Conservation (phyloP, 306 rosid species). For the Ochetophila trinervis region DNA sequence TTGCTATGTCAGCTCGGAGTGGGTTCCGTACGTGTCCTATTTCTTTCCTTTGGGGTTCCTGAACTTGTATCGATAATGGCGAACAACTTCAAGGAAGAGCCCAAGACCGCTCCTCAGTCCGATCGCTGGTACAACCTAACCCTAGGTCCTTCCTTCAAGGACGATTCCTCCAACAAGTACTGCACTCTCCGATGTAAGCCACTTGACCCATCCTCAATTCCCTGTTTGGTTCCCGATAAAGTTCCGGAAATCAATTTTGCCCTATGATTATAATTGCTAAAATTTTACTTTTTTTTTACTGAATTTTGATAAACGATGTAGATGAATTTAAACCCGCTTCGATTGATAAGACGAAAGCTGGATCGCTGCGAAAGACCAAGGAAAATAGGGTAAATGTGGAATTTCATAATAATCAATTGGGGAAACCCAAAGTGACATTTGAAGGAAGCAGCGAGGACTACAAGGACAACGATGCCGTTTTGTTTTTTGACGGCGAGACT, state of each 20-base stretch:
- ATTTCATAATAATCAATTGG: conserved; percentile 81
- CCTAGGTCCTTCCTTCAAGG: conserved; percentile 80
- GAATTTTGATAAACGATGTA: conserved; percentile 19
- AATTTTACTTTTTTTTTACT: conserved; percentile 15
- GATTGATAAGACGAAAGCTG: conserved; percentile 72
- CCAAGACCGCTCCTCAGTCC: conserved; percentile 70
- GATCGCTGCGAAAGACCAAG: conserved; percentile 70
- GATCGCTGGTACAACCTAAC: conserved; percentile 82
- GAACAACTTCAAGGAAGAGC: conserved; percentile 77
- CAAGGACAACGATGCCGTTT: conserved; percentile 78
- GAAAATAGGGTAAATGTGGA: conserved; percentile 82
- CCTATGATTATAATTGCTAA: background rate
- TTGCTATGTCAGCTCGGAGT: conserved; percentile 20
- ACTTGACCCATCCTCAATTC: background rate
- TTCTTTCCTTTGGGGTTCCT: conserved; percentile 11
- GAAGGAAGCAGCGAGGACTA: conserved; percentile 86
- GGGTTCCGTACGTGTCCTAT: background rate
- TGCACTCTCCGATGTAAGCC: conserved; percentile 91
- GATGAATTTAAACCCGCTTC: conserved; percentile 96
- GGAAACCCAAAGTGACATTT: conserved; percentile 86
- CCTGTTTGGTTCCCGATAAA: conserved; percentile 22
- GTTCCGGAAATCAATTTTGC: background rate
- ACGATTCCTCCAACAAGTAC: conserved; percentile 69
- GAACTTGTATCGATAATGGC: conserved; percentile 40
- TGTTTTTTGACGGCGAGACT: conserved; percentile 78